Conservation (phyloP, 805 yeast genomes). For the Lipomyces mesembrius region DNA sequence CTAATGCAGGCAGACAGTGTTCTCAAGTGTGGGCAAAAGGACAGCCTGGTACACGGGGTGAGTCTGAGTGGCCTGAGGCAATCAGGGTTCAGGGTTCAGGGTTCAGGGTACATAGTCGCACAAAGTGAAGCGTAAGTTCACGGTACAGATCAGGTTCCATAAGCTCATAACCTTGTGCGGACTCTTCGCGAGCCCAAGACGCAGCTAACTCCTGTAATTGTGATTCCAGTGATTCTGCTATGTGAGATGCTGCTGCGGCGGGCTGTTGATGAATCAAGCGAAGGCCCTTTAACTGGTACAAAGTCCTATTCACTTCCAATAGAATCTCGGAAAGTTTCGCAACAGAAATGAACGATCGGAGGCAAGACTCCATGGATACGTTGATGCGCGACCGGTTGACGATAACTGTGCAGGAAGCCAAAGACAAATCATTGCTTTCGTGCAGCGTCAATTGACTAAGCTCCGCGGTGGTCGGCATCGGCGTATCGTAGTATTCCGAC, state of each 20-base stretch:
- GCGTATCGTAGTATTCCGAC: conserved; percentile 19
- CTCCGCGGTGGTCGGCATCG: conserved; percentile 21
- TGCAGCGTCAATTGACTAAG: conserved; percentile 18
- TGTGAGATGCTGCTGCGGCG: conserved; percentile 11
- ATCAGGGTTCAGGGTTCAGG: no score
- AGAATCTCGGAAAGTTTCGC: conserved; percentile 18
- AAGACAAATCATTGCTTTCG: neutral
- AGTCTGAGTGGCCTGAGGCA: no score
- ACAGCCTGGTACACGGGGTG: no score
- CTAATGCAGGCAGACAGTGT: no score
- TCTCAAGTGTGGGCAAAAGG: no score
- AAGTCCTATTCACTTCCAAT: conserved; percentile 18
- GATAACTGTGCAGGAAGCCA: neutral
- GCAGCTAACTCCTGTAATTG: conserved; percentile 12
- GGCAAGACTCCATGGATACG: conserved; percentile 6
- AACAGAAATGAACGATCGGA: conserved; percentile 16
- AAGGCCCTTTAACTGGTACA: conserved; percentile 14
- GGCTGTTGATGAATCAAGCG: neutral
- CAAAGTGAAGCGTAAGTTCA: conserved; percentile 8
- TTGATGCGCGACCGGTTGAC: neutral
- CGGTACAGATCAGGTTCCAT: conserved; percentile 20
- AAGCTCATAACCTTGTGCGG: neutral
- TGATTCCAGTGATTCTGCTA: conserved; percentile 19
- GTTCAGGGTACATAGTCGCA: conserved; percentile 1
- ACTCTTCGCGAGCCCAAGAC: neutral